phyloP scores from a whole-genome alignment of 805 yeast species.

The Lachancea dasiensis region DNA sequence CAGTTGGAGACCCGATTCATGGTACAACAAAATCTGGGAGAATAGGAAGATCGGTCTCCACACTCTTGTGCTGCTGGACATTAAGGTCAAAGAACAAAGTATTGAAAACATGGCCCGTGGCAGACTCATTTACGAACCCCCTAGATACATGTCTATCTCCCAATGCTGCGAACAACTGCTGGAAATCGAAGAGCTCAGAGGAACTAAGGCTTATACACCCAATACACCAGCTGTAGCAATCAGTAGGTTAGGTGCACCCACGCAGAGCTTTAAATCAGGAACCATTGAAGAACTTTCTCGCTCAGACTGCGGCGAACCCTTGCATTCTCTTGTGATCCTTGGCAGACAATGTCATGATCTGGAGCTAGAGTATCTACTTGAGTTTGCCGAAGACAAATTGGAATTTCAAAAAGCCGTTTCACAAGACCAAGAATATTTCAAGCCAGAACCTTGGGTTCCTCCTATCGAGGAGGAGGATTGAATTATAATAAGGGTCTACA shows the following conservation, averaged over 20 bases:
- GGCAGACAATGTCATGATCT: slow-evolving; percentile 94
- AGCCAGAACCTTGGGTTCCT: slow-evolving; percentile 65
- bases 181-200: slow-evolving; percentile 77
- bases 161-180: slow-evolving; percentile 84
- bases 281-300: slow-evolving; percentile 69
- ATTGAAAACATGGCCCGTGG: slow-evolving; percentile 93
- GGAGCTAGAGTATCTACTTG: slow-evolving; percentile 78
- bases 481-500: too few relatives aligned
- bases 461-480: slow-evolving; percentile 23
- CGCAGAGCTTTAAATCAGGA: slow-evolving; percentile 78
- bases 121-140: slow-evolving; percentile 88
- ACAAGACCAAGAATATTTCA: slow-evolving; percentile 61
- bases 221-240: slow-evolving; percentile 92
- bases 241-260: slow-evolving; percentile 83
- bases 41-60: slow-evolving; percentile 88
- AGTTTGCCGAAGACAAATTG: slow-evolving; percentile 59
- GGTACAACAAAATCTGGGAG: slow-evolving; percentile 83
- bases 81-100: slow-evolving; percentile 95
- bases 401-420: slow-evolving; percentile 41
- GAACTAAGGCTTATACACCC: slow-evolving; percentile 73
- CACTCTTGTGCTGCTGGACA: slow-evolving; percentile 80
- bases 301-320: slow-evolving; percentile 90
- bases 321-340: slow-evolving; percentile 83
- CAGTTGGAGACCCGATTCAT: slow-evolving; percentile 92
- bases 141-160: slow-evolving; percentile 88